These are phyloP conservation scores for Thamnidium elegans DNA, from an alignment of 192 early-diverging fungal genomes.

Conservation along the genomic window DNA sequence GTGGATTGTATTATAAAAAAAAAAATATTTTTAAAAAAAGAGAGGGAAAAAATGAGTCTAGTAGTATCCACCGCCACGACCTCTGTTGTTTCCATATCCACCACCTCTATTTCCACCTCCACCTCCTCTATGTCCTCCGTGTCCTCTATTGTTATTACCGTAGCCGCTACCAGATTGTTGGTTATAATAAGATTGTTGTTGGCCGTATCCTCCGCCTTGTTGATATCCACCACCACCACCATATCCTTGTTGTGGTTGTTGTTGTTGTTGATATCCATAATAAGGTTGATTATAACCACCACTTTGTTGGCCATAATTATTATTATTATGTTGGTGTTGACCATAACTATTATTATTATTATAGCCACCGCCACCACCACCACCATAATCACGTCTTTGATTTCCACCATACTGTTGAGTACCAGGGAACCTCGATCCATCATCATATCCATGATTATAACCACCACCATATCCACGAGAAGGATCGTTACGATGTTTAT, in stretches of 20 bases:
- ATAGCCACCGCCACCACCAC: conserved; percentile 3
- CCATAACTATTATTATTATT: conserved; percentile 29
- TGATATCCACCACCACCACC: conserved; percentile 28
- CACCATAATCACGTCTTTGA: conserved; percentile 31
- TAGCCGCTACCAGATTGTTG: conserved; percentile 27
- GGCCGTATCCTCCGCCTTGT: conserved; percentile 31
- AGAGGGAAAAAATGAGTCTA: no score
- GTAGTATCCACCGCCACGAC: conserved; percentile 1
- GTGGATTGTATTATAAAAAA: no score
- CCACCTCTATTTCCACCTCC: background rate
- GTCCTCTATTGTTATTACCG: conserved; percentile 13
- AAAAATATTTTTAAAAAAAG: no score
- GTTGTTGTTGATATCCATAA: conserved; percentile 16
- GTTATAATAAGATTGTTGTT: conserved; percentile 24
- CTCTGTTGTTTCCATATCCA: conserved; percentile 5
- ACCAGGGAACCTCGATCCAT: conserved; percentile 28
- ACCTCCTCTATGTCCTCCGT: conserved; percentile 2
- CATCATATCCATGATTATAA: conserved; percentile 26
- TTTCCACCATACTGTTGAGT: conserved; percentile 12
- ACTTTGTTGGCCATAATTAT: conserved; percentile 22
- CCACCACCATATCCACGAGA: conserved; percentile 8
- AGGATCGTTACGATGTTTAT: background rate
- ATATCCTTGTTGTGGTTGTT: conserved; percentile 18
- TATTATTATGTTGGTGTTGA: conserved; percentile 22
- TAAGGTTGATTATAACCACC: conserved; percentile 32